A percentile compares a stretch with the other conserved stretches of the same genome.
These are phyloP conservation scores for Blastomyces emzantsi DNA, from an alignment of 2,329 filamentous ascomycete species.

Conservation along the genomic window DNA sequence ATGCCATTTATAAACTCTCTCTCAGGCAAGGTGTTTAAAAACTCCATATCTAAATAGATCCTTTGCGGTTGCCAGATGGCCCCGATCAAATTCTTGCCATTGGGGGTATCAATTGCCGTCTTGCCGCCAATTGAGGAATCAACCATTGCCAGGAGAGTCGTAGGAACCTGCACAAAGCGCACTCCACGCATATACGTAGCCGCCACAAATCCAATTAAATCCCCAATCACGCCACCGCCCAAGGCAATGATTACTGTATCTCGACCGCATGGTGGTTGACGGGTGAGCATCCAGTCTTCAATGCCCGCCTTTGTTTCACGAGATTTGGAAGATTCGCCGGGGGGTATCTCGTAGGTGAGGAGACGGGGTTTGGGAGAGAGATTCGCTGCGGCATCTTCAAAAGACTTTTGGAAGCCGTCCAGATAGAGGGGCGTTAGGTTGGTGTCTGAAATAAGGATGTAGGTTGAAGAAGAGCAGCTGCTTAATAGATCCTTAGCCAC, in stretches of 20 bases:
- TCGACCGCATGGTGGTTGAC: conserved; percentile 73
- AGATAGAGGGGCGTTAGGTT: conserved; percentile 78
- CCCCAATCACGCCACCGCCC: conserved; percentile 92
- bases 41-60: conserved; percentile 89
- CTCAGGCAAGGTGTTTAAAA: conserved; percentile 80
- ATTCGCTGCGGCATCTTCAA: conserved; percentile 44
- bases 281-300: conserved; percentile 91
- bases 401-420: conserved; percentile 61
- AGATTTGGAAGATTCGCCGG: conserved; percentile 89
- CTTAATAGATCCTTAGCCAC: conserved; percentile 71
- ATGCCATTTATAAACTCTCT: conserved; percentile 97
- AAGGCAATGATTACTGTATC: conserved; percentile 93
- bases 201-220: conserved; percentile 95
- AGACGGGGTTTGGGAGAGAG: conserved; percentile 53
- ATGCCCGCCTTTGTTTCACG: conserved; percentile 90
- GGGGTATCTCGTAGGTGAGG: conserved; percentile 76
- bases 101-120: conserved; percentile 92
- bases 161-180: conserved; percentile 92
- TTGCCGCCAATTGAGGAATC: conserved; percentile 98
- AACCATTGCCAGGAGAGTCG: conserved; percentile 91
- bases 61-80: conserved; percentile 93
- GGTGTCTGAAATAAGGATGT: conserved; percentile 93
- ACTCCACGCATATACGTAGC: conserved; percentile 98
- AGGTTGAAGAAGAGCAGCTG: conserved; percentile 75
- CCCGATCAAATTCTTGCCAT: conserved; percentile 92